A percentile compares a stretch with the other conserved stretches of the same genome.
Conservation (phyloP, 108 stramenopile genomes). For the Schizochytrium sp. region DNA sequence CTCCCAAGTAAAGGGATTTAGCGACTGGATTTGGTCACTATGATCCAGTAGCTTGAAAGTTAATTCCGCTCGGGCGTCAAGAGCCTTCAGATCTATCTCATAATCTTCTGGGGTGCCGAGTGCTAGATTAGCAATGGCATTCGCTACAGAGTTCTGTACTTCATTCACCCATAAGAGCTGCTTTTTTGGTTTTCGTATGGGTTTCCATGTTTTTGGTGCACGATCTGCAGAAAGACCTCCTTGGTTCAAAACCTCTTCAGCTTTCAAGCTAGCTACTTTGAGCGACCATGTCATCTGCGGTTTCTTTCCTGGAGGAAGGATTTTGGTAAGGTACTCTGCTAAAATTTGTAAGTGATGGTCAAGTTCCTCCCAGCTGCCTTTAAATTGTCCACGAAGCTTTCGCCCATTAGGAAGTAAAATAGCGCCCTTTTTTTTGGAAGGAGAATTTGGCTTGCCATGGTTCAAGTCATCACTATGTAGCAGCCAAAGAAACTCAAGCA, state of each 20-base stretch:
- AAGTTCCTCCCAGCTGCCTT: constrained; percentile 9
- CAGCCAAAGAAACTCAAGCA: background rate
- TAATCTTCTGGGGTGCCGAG: background rate
- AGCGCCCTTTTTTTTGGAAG: background rate
- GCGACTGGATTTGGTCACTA: background rate
- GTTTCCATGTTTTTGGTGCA: too few species aligned
- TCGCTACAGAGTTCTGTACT: background rate
- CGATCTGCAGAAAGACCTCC: too few species aligned
- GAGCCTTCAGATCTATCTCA: background rate
- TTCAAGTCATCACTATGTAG: background rate
- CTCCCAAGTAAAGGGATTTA: background rate
- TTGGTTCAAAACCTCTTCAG: too few species aligned
- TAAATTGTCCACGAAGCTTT: background rate
- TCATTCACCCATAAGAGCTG: too few species aligned
- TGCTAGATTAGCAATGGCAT: background rate
- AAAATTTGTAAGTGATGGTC: background rate
- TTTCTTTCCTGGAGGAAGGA: background rate
- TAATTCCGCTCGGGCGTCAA: background rate
- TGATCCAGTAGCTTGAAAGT: background rate
- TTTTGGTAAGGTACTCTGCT: background rate
- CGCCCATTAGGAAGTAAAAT: constrained; percentile 15
- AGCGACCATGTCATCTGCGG: background rate
- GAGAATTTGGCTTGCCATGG: background rate
- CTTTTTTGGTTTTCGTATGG: too few species aligned
- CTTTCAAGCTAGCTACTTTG: background rate